phyloP scores from a whole-genome alignment of 306 rosid genomes.

The Gastrolobium villosum region DNA sequence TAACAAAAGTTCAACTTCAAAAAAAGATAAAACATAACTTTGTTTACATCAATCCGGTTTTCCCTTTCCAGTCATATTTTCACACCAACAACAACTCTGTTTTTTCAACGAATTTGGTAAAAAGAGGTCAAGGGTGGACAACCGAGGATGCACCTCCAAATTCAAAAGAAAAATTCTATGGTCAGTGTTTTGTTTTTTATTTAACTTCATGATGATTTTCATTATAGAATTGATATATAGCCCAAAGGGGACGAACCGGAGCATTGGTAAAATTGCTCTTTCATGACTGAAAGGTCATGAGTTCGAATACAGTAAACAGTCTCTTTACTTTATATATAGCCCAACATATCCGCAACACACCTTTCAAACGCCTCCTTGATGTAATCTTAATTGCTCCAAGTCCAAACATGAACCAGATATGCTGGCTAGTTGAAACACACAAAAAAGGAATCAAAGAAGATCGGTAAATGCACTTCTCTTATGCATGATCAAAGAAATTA shows the following conservation, averaged over 20 bases:
- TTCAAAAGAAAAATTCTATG: background rate
- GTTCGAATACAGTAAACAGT: no score
- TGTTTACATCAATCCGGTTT: constrained; percentile 28
- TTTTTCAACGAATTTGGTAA: constrained; percentile 55
- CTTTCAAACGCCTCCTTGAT: background rate
- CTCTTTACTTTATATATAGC: no score
- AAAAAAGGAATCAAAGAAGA: background rate
- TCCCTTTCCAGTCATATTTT: constrained; percentile 53
- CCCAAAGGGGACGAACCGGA: no score
- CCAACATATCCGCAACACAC: background rate
- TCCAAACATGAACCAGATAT: constrained; percentile 3
- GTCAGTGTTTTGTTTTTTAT: background rate
- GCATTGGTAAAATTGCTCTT: no score
- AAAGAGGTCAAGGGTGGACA: constrained; percentile 42
- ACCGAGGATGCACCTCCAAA: constrained; percentile 21
- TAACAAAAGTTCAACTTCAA: constrained; percentile 55
- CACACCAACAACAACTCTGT: constrained; percentile 48
- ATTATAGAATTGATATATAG: background rate
- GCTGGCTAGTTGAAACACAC: background rate
- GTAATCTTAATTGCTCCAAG: background rate
- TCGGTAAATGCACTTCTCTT: background rate
- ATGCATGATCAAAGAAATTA: background rate
- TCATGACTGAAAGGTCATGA: no score
- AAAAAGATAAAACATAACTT: constrained; percentile 49
- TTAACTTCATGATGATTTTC: background rate